Evolutionary conservation across 1,139 yeast species (phyloP).

Genomic region (Candida sp.): DNA sequence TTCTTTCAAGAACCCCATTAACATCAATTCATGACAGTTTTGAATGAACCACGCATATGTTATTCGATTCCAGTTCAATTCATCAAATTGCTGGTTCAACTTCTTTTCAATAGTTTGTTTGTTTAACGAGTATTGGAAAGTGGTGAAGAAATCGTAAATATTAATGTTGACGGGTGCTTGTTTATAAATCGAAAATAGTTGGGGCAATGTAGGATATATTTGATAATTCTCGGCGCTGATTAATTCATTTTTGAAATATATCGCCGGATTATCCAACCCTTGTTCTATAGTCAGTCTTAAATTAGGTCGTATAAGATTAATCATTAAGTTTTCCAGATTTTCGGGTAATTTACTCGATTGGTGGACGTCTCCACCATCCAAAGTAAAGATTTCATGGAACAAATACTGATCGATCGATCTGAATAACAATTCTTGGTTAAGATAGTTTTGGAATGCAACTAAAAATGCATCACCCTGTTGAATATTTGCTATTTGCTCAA

Average conservation of each 20-base stretch:
- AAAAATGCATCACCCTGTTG: slow-evolving; percentile 4
- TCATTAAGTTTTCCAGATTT: slow-evolving; percentile 37
- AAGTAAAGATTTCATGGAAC: slow-evolving; percentile 37
- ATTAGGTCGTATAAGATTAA: slow-evolving; percentile 36
- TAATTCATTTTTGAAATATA: slow-evolving; percentile 24
- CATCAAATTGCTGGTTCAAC: slow-evolving; percentile 16
- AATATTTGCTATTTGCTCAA: slow-evolving; percentile 5
- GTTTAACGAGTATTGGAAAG: slow-evolving; percentile 59
- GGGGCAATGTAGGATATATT: slow-evolving; percentile 51
- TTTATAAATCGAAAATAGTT: slow-evolving; percentile 65
- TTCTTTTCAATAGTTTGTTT: slow-evolving; percentile 27
- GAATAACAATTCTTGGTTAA: slow-evolving; percentile 15
- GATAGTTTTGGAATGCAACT: slow-evolving; percentile 9
- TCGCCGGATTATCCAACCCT: slow-evolving; percentile 27
- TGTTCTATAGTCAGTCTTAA: slow-evolving; percentile 29
- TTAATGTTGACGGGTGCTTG: slow-evolving; percentile 79
- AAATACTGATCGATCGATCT: slow-evolving; percentile 22
- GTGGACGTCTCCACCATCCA: slow-evolving; percentile 28
- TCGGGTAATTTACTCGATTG: slow-evolving; percentile 19
- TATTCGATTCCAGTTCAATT: slow-evolving; percentile 42
- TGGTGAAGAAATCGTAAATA: slow-evolving; percentile 71
- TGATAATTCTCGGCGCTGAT: slow-evolving; percentile 9
- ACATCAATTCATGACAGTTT: slow-evolving; percentile 36
- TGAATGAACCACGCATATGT: slow-evolving; percentile 43
- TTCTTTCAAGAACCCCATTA: slow-evolving; percentile 39